Conservation (phyloP, 768 basidiomycete genomes). For the Lactarius psammicola region DNA sequence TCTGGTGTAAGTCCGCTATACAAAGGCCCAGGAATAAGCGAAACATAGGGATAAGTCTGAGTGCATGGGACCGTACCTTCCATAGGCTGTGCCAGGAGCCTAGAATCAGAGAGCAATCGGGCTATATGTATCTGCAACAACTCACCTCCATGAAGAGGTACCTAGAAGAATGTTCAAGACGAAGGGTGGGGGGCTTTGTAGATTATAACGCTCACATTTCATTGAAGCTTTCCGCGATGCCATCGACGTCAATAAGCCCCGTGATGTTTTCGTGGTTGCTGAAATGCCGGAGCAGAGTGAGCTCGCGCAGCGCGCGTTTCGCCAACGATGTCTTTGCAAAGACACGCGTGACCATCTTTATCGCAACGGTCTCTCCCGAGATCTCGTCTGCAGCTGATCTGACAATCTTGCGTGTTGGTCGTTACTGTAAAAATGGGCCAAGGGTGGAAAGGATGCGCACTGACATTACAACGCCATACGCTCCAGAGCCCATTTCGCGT, state of each 20-base stretch:
- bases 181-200: neutral
- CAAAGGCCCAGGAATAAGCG: constrained; percentile 18
- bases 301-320: constrained; percentile 87
- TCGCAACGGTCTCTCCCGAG: constrained; percentile 92
- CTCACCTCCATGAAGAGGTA: constrained; percentile 98
- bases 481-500: constrained; percentile 92
- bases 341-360: constrained; percentile 91
- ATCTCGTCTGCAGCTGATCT: constrained; percentile 82
- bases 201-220: constrained; percentile 69
- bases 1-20: constrained; percentile 92
- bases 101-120: neutral
- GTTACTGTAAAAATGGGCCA: neutral
- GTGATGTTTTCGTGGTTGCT: constrained; percentile 91
- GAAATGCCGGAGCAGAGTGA: constrained; percentile 89
- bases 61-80: constrained; percentile 60
- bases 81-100: constrained; percentile 70
- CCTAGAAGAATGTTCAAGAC: constrained; percentile 41
- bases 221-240: constrained; percentile 83
- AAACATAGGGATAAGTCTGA: neutral
- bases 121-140: neutral
- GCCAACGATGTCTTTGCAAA: constrained; percentile 93
- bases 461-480: constrained; percentile 92
- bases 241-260: constrained; percentile 84
- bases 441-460: constrained; percentile 26
- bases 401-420: constrained; percentile 18